A percentile compares a stretch with the other conserved stretches of the same genome.
These are phyloP conservation scores for Apiospora kogelbergensis DNA, from an alignment of 2,329 filamentous ascomycete genomes.

Conservation along the genomic window DNA sequence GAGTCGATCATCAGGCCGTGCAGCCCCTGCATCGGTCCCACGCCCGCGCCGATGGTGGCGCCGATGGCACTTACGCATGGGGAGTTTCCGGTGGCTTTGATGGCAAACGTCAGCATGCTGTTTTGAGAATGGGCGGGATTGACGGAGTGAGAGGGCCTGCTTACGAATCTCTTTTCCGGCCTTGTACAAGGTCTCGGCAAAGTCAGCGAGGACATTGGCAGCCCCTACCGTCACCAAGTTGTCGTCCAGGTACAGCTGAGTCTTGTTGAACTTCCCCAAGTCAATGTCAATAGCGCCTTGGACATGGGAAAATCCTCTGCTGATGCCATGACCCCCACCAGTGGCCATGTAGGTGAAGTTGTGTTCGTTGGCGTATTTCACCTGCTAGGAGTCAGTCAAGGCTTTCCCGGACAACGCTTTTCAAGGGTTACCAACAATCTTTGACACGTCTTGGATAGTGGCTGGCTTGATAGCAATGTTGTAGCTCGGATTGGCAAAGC, in stretches of 20 bases:
- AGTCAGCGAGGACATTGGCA: neutral
- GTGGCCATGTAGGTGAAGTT: neutral
- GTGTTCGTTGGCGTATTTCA: neutral
- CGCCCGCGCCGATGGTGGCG: slow-evolving; percentile 18
- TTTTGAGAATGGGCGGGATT: neutral
- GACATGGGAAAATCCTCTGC: neutral
- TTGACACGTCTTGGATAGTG: neutral
- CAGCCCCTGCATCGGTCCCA: slow-evolving; percentile 16
- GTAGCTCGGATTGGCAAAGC: neutral
- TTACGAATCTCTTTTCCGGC: neutral
- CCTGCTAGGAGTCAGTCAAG: neutral
- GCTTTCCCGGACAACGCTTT: neutral
- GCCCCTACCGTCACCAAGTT: neutral
- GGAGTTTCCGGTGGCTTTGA: neutral
- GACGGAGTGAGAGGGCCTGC: too few relatives aligned
- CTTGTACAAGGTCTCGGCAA: neutral
- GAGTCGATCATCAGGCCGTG: slow-evolving; percentile 21
- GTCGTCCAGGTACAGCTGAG: neutral
- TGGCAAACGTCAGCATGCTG: neutral
- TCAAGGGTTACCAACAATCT: neutral
- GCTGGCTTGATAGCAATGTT: neutral
- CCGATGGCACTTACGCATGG: slow-evolving; percentile 17
- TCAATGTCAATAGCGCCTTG: neutral
- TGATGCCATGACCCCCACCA: neutral
- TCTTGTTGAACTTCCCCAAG: neutral